phyloP scores from a whole-genome alignment of 176 grass and related monocot species.

The Oryza glaberrima region DNA sequence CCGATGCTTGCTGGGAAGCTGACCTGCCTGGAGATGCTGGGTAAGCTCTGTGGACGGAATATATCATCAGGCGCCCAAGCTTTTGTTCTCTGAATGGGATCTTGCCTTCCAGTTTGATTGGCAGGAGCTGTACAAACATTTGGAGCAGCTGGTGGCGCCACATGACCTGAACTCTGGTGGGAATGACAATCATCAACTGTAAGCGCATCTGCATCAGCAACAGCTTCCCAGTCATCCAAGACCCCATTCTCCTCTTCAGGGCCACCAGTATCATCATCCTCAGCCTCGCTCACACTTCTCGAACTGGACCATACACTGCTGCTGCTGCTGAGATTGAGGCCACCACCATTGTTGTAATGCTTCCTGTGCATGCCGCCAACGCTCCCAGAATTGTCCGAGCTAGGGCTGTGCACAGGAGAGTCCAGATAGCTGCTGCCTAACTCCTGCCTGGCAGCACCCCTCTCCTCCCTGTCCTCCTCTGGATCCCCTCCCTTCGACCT shows the following conservation, averaged over 20 bases:
- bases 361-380: constrained; percentile 17
- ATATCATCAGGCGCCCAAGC: constrained; percentile 87
- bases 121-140: background rate
- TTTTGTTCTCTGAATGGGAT: constrained; percentile 46
- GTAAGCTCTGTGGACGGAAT: constrained; percentile 84
- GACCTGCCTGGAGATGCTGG: constrained; percentile 77
- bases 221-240: constrained; percentile 94
- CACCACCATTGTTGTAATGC: constrained; percentile 35
- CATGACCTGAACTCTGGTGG: constrained; percentile 38
- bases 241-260: constrained; percentile 74
- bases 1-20: constrained; percentile 62
- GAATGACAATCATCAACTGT: constrained; percentile 41
- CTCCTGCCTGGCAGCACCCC: constrained; percentile 17
- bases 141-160: background rate
- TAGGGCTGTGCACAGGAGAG: constrained; percentile 58
- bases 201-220: constrained; percentile 80
- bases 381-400: constrained; percentile 48
- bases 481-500: constrained; percentile 43
- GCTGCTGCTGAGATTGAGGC: constrained; percentile 61
- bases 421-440: constrained; percentile 57
- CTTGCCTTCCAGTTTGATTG: constrained; percentile 38
- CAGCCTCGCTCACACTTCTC: constrained; percentile 75
- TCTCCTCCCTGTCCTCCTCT: constrained; percentile 45
- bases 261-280: constrained; percentile 62
- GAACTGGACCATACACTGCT: constrained; percentile 83